Evolutionary conservation across 78 protist species (phyloP).

Genomic region (Chrysochromulina parva): DNA sequence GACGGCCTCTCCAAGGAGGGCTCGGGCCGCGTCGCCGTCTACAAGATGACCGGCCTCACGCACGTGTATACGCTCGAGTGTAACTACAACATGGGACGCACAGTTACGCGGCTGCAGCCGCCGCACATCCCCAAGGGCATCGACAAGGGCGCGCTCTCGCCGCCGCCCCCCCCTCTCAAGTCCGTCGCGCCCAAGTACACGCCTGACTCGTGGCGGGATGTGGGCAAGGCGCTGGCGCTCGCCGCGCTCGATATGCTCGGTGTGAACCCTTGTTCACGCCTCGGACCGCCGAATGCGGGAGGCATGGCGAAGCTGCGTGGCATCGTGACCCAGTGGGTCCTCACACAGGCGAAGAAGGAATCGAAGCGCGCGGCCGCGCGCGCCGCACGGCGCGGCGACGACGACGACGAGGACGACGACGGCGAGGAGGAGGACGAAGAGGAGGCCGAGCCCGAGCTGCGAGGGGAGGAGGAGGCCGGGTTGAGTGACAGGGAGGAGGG

Average conservation of each 20-base stretch:
- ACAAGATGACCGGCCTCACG: neutral
- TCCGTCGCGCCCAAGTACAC: neutral
- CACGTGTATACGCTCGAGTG: conserved; percentile 48
- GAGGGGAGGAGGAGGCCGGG: no score
- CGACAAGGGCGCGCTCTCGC: neutral
- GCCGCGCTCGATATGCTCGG: neutral
- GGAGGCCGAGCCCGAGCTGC: neutral
- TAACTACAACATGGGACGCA: neutral
- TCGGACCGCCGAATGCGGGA: neutral
- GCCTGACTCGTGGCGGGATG: neutral
- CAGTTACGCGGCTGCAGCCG: neutral
- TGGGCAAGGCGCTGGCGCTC: neutral
- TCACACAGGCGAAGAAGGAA: neutral
- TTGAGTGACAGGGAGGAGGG: no score
- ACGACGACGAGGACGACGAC: neutral
- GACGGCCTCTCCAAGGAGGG: conserved; percentile 4
- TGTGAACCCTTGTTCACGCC: neutral
- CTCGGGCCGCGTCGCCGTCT: conserved; percentile 22
- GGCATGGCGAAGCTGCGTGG: neutral
- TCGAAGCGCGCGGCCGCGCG: neutral
- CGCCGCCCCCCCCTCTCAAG: neutral
- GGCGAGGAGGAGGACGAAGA: neutral
- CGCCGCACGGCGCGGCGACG: neutral
- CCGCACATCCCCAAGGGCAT: neutral
- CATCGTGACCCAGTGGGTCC: neutral